A percentile compares a stretch with the other conserved stretches of the same genome.
Evolutionary conservation across 2,329 filamentous ascomycete species (phyloP).

Genomic region (Pseudogymnoascus sp.): DNA sequence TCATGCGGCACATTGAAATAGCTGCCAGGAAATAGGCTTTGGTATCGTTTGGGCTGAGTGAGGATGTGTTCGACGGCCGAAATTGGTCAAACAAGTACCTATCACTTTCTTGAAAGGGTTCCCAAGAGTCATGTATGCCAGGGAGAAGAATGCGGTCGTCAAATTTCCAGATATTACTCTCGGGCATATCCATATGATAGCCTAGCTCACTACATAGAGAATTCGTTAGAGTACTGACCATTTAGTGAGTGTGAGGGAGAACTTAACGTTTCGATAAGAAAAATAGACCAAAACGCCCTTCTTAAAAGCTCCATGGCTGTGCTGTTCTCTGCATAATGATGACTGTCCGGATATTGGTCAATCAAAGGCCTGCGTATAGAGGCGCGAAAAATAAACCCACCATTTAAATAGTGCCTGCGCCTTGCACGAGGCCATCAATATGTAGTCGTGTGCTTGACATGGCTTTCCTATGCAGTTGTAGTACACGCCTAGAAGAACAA

Average conservation of each 20-base stretch:
- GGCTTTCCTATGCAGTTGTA: not conserved
- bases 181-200: constrained; percentile 25
- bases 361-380: not conserved
- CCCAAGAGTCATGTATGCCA: constrained; percentile 22
- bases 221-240: not conserved
- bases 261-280: constrained; percentile 23
- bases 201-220: constrained; percentile 20
- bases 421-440: constrained; percentile 15
- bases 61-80: not conserved
- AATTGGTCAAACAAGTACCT: constrained; percentile 3
- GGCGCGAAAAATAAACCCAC: constrained; percentile 4
- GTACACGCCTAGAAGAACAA: not conserved
- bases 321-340: constrained; percentile 12
- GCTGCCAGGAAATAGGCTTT: constrained; percentile 28
- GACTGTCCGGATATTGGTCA: constrained; percentile 1
- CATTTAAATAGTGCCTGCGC: constrained; percentile 25
- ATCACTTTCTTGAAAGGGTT: constrained; percentile 17
- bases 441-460: not conserved
- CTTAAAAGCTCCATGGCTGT: constrained; percentile 18
- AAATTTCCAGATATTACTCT: constrained; percentile 26
- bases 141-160: constrained; percentile 26
- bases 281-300: constrained; percentile 21
- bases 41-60: constrained; percentile 10
- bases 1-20: constrained; percentile 30
- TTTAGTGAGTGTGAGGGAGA: not conserved